Percentiles rank a stretch among this genome's conserved stretches.
Conservation (phyloP, 1,284 basidiomycete species). For the Garcileccinum viscosum region DNA sequence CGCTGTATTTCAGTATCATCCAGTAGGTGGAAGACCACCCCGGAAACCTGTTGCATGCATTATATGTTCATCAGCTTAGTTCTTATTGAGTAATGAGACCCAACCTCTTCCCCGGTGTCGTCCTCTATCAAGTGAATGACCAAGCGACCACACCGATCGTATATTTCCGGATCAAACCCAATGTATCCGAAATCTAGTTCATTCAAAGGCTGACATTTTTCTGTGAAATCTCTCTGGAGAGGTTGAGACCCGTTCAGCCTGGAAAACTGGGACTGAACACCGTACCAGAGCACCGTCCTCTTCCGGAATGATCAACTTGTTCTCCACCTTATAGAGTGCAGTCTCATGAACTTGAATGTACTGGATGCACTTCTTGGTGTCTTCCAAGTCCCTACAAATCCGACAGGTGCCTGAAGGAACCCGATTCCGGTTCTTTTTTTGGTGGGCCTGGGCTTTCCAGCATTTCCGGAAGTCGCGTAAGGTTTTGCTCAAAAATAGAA, state of each 20-base stretch:
- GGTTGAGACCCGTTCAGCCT: neutral
- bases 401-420: no score
- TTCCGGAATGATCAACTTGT: neutral
- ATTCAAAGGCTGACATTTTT: neutral
- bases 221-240: neutral
- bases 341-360: neutral
- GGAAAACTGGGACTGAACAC: neutral
- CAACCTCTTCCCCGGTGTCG: neutral
- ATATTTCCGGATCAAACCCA: neutral
- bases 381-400: neutral
- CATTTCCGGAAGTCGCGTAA: neutral
- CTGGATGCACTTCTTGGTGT: neutral
- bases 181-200: neutral
- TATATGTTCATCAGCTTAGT: no score
- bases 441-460: neutral
- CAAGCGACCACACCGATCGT: neutral
- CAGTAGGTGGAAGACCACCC: neutral
- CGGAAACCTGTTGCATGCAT: slow-evolving; percentile 3
- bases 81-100: neutral
- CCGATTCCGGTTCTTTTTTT: neutral
- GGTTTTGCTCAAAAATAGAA: neutral
- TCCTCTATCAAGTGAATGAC: neutral
- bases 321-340: neutral
- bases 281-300: neutral
- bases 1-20: accelerated